Evolutionary conservation across 345 rosid genomes (phyloP).

Genomic region (Cardiospermum halicacabum): DNA sequence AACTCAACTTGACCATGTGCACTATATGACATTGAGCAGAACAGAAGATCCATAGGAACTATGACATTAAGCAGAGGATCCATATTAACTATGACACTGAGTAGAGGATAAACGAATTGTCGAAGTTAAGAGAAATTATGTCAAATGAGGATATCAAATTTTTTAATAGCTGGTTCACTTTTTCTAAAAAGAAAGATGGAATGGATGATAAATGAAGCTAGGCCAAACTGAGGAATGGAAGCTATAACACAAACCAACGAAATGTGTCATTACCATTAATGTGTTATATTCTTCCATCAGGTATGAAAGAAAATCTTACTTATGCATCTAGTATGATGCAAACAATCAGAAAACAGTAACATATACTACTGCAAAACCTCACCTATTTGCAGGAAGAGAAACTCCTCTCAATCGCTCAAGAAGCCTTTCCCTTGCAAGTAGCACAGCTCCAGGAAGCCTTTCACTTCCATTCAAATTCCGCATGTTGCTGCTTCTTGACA

Average conservation of each 20-base stretch:
- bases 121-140: too few relatives aligned
- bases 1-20: too few relatives aligned
- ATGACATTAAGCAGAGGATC: too few relatives aligned
- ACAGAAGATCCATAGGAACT: too few relatives aligned
- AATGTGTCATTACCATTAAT: not conserved
- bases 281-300: not conserved
- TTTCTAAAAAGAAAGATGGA: too few relatives aligned
- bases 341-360: too few relatives aligned
- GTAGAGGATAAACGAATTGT: too few relatives aligned
- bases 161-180: too few relatives aligned
- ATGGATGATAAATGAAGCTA: not conserved
- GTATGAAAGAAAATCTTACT: too few relatives aligned
- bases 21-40: too few relatives aligned
- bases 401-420: slow-evolving; percentile 86
- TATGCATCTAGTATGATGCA: not conserved
- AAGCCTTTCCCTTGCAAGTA: slow-evolving; percentile 91
- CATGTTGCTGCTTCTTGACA: slow-evolving; percentile 31
- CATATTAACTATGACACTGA: too few relatives aligned
- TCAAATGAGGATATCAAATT: not conserved
- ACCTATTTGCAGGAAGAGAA: slow-evolving; percentile 65
- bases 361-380: slow-evolving; percentile 7
- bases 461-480: slow-evolving; percentile 40
- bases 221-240: not conserved
- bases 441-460: slow-evolving; percentile 90
- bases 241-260: not conserved